phyloP scores from a whole-genome alignment of 164 flowering plant genomes.

The Annona squamosa region DNA sequence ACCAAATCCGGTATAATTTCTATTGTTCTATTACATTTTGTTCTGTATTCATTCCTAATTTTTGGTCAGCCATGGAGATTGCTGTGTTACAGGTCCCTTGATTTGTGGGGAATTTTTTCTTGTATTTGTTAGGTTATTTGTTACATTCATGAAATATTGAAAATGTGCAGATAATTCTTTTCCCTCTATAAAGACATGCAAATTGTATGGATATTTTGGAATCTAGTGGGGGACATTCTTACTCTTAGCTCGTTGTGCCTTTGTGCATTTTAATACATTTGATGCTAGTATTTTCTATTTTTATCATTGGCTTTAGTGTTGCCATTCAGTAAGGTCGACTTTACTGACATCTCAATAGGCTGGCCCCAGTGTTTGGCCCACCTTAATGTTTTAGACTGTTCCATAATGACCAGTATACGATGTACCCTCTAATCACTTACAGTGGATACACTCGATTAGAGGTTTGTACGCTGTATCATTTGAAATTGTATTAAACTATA shows the following conservation, averaged over 20 bases:
- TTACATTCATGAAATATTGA: conserved; percentile 46
- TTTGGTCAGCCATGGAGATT: conserved; percentile 33
- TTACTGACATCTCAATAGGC: too few species aligned
- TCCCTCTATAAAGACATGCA: background rate
- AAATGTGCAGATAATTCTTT: conserved; percentile 61
- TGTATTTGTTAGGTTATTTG: conserved; percentile 31
- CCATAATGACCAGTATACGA: too few species aligned
- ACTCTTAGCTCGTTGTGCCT: background rate
- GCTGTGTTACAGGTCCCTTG: conserved; percentile 36
- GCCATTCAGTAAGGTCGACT: too few species aligned
- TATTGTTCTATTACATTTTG: conserved; percentile 8
- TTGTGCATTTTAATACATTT: background rate
- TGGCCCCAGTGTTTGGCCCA: too few species aligned
- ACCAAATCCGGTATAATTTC: conserved; percentile 8
- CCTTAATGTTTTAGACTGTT: too few species aligned
- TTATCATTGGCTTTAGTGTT: too few species aligned
- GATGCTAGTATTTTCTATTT: too few species aligned
- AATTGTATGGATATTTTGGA: background rate
- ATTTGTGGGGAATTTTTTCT: conserved; percentile 20
- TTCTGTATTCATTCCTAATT: conserved; percentile 24
- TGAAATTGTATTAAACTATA: too few species aligned
- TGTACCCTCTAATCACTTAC: too few species aligned
- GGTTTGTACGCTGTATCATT: too few species aligned
- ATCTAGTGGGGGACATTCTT: background rate
- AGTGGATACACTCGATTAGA: too few species aligned